Percentiles rank a stretch among this genome's conserved stretches.
Conservation (phyloP, 306 rosid genomes). For the Vigna unguiculata region DNA sequence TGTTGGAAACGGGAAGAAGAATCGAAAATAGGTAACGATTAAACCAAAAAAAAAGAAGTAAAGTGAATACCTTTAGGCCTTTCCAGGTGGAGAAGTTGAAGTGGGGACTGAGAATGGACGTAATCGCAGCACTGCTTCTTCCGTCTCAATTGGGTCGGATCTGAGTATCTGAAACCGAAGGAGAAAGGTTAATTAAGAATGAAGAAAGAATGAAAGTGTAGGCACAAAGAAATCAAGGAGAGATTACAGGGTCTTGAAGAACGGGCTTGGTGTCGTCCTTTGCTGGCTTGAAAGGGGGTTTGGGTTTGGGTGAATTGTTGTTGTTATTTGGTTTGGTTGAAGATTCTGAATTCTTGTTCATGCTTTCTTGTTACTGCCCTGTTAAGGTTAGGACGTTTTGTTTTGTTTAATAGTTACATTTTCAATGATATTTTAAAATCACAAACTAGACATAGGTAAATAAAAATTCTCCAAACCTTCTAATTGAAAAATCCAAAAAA, state of each 20-base stretch:
- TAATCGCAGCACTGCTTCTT: slow-evolving; percentile 82
- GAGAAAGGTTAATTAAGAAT: neutral
- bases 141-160: slow-evolving; percentile 87
- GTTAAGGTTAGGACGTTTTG: neutral
- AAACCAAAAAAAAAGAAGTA: too few relatives aligned
- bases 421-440: too few relatives aligned
- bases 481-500: neutral
- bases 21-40: too few relatives aligned
- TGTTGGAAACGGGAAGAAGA: slow-evolving; percentile 4
- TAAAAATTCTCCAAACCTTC: neutral
- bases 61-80: slow-evolving; percentile 2
- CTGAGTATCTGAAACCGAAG: slow-evolving; percentile 68
- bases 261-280: slow-evolving; percentile 87
- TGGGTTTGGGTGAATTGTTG: slow-evolving; percentile 42
- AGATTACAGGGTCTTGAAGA: slow-evolving; percentile 84
- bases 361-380: slow-evolving; percentile 3
- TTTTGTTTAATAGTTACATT: neutral
- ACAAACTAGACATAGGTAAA: neutral
- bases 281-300: slow-evolving; percentile 78
- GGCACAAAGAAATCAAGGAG: neutral
- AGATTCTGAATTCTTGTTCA: slow-evolving; percentile 59
- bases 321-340: slow-evolving; percentile 48
- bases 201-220: neutral
- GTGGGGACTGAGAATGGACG: slow-evolving; percentile 67
- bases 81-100: too few relatives aligned